A percentile compares a stretch with the other conserved stretches of the same genome.
Evolutionary conservation across 148 eudicot genomes (phyloP).

Genomic region (Rhododendron williamsianum): DNA sequence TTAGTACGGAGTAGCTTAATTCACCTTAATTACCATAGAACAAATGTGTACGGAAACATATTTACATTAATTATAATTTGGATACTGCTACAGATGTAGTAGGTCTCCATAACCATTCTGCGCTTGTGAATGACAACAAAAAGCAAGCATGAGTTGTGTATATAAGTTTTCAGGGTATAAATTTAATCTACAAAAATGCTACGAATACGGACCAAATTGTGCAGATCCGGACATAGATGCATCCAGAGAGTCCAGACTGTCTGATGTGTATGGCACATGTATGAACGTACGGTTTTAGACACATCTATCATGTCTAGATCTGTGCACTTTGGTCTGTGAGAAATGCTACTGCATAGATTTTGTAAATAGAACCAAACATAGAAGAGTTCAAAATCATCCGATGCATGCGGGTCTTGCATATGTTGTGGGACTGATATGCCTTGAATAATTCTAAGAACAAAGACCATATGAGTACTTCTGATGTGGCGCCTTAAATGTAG

Average conservation of each 20-base stretch:
- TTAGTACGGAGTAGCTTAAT: no score
- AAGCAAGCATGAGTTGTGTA: background rate
- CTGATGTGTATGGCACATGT: background rate
- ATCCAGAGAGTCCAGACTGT: background rate
- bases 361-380: background rate
- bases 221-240: background rate
- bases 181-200: background rate
- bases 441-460: background rate
- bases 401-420: background rate
- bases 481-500: background rate
- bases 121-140: background rate
- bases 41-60: background rate
- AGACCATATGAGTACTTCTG: background rate
- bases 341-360: background rate
- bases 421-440: background rate
- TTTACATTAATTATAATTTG: no score
- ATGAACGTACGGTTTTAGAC: background rate
- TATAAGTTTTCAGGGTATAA: background rate
- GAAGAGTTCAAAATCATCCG: background rate
- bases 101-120: background rate
- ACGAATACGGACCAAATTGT: background rate
- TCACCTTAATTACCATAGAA: background rate
- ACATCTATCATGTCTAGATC: background rate
- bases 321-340: background rate
- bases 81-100: no score